phyloP scores from a whole-genome alignment of 2,329 filamentous ascomycete species.

The Sclerotinia subarctica region DNA sequence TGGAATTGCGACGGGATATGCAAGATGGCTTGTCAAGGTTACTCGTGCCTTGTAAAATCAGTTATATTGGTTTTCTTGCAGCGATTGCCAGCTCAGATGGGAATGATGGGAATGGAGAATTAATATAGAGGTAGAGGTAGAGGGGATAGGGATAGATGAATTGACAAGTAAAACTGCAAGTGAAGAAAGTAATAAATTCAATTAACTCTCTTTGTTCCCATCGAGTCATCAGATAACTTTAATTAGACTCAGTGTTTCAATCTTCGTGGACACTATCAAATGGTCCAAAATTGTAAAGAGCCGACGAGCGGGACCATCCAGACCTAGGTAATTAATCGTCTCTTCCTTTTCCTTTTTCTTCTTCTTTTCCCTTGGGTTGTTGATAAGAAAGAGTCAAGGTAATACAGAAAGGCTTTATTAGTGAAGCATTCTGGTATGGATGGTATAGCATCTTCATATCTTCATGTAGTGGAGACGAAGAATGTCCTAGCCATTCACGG shows the following conservation, averaged over 20 bases:
- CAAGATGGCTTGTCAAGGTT: slow-evolving; percentile 23
- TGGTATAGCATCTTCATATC: neutral
- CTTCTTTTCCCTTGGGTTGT: neutral
- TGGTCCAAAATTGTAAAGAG: slow-evolving; percentile 6
- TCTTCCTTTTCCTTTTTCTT: neutral
- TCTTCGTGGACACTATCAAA: slow-evolving; percentile 11
- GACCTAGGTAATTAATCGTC: neutral
- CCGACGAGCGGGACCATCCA: slow-evolving; percentile 2
- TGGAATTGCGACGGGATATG: slow-evolving; percentile 16
- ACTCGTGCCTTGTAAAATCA: neutral
- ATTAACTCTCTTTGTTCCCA: slow-evolving; percentile 9
- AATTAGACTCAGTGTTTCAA: neutral
- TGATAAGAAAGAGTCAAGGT: neutral
- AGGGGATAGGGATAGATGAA: neutral
- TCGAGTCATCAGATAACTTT: slow-evolving; percentile 3
- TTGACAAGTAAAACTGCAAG: neutral
- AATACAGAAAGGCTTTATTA: neutral
- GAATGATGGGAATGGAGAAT: neutral
- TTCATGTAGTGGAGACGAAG: slow-evolving; percentile 11
- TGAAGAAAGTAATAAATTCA: neutral
- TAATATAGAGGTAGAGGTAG: neutral
- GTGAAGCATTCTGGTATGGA: neutral
- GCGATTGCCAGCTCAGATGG: slow-evolving; percentile 19
- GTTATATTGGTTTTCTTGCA: slow-evolving; percentile 7
- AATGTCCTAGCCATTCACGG: neutral